phyloP scores from a whole-genome alignment of 768 basidiomycete species.

The Boletus rufocinnamomeus region DNA sequence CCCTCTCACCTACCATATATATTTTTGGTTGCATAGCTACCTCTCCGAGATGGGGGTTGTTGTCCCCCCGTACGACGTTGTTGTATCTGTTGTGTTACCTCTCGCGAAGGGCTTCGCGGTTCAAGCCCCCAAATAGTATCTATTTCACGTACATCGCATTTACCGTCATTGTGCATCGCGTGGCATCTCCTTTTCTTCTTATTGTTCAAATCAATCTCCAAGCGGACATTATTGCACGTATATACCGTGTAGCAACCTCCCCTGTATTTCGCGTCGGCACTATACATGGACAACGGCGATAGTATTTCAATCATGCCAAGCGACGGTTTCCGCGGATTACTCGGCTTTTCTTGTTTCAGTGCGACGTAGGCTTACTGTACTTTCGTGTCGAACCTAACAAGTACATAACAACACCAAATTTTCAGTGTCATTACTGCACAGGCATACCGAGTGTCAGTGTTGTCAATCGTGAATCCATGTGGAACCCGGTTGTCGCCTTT shows the following conservation, averaged over 20 bases:
- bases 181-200: not conserved
- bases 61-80: conserved; percentile 16
- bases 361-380: not conserved
- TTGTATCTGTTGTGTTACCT: conserved; percentile 29
- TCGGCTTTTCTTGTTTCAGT: not conserved
- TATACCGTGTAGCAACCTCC: not conserved
- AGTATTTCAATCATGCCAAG: not conserved
- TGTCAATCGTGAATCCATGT: not conserved
- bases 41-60: conserved; percentile 12
- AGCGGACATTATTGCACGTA: not conserved
- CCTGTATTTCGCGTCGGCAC: not conserved
- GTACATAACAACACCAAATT: not conserved
- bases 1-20: conserved; percentile 32
- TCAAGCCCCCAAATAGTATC: conserved; percentile 43
- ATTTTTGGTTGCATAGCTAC: conserved; percentile 32
- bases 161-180: not conserved
- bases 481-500: not conserved
- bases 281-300: not conserved
- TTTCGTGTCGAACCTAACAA: not conserved
- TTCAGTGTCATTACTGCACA: not conserved
- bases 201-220: not conserved
- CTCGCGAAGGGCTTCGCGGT: conserved; percentile 54
- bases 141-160: conserved; percentile 12
- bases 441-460: not conserved
- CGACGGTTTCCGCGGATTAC: not conserved